Evolutionary conservation across 179 eudicot genomes (phyloP).

Genomic region (Silene vulgaris): DNA sequence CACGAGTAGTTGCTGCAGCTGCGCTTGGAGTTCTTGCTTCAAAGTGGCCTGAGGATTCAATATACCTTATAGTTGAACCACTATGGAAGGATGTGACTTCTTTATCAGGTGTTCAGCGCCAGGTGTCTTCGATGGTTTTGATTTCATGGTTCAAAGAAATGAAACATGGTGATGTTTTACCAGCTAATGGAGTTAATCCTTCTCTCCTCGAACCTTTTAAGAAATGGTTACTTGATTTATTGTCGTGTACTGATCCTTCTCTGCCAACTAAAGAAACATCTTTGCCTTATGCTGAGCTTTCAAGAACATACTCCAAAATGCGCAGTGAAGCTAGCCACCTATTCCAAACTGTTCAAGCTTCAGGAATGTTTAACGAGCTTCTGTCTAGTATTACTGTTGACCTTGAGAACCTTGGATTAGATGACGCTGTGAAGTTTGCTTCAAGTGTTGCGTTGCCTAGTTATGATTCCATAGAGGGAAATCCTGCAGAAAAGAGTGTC

Average conservation of each 20-base stretch:
- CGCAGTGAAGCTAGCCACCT: constrained; percentile 83
- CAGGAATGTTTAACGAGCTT: constrained; percentile 44
- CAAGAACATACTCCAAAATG: constrained; percentile 93
- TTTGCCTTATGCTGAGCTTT: constrained; percentile 84
- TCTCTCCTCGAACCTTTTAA: constrained; percentile 52
- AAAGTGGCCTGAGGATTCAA: constrained; percentile 56
- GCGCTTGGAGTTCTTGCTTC: constrained; percentile 87
- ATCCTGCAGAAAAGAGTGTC: constrained; percentile 34
- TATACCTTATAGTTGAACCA: constrained; percentile 59
- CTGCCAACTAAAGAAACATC: constrained; percentile 77
- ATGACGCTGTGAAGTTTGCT: constrained; percentile 78
- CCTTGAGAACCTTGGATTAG: constrained; percentile 58
- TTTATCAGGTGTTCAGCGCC: constrained; percentile 91
- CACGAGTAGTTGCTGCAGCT: constrained; percentile 74
- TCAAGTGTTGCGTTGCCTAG: constrained; percentile 47
- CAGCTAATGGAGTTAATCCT: constrained; percentile 35
- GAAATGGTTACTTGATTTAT: constrained; percentile 68
- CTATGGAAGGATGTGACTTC: constrained; percentile 78
- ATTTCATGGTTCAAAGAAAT: constrained; percentile 89
- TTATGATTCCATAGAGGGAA: constrained; percentile 40
- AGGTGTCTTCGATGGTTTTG: constrained; percentile 88
- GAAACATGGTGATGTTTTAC: constrained; percentile 30
- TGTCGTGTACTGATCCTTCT: constrained; percentile 84
- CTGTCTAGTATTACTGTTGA: constrained; percentile 38
- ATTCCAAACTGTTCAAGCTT: constrained; percentile 49